These are phyloP conservation scores for Candida ulmi DNA, from an alignment of 805 yeast genomes.

Conservation along the genomic window DNA sequence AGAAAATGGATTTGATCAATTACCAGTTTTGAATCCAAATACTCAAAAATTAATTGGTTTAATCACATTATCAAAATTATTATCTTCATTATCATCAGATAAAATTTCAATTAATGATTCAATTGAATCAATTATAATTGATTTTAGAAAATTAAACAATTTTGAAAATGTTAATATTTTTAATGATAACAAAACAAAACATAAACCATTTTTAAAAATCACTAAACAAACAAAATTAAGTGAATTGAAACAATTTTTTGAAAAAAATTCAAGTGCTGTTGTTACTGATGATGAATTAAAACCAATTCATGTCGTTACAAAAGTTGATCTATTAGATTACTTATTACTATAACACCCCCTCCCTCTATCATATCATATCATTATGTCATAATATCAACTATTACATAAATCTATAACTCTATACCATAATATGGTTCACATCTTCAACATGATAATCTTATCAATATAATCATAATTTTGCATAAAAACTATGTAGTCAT, in stretches of 20 bases:
- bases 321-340: constrained; percentile 71
- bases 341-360: constrained; percentile 12
- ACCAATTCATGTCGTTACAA: constrained; percentile 82
- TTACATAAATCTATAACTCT: no score
- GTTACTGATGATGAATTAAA: constrained; percentile 66
- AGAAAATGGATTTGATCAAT: constrained; percentile 76
- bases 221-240: constrained; percentile 59
- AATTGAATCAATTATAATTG: constrained; percentile 57
- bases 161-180: constrained; percentile 53
- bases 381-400: neutral
- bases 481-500: no score
- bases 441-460: no score
- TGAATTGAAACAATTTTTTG: constrained; percentile 73
- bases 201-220: constrained; percentile 62
- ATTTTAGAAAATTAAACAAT: constrained; percentile 68
- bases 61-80: constrained; percentile 67
- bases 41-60: constrained; percentile 60
- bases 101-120: constrained; percentile 50
- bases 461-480: no score
- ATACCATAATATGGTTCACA: no score
- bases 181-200: constrained; percentile 54
- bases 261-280: constrained; percentile 78
- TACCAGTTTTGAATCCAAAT: constrained; percentile 59
- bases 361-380: neutral
- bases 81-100: constrained; percentile 61